A percentile compares a stretch with the other conserved stretches of the same genome.
Conservation (phyloP, 1,284 basidiomycete genomes). For the Ceratobasidium sp. region DNA sequence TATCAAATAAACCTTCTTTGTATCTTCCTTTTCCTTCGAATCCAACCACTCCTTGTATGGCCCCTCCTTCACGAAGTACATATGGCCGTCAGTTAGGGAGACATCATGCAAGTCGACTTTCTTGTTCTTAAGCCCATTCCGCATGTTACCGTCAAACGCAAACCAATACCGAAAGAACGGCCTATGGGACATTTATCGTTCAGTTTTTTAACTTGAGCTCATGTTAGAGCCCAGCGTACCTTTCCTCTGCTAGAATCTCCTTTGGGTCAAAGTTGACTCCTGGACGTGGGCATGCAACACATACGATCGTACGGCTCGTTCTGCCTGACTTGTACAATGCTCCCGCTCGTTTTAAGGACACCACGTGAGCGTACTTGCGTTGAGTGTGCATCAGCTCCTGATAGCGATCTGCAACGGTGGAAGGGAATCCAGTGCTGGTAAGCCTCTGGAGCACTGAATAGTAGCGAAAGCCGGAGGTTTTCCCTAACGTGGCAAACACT, state of each 20-base stretch:
- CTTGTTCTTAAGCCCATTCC: background rate
- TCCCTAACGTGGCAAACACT: background rate
- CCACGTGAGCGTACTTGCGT: background rate
- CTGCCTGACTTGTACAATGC: background rate
- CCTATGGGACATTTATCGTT: too few relatives aligned
- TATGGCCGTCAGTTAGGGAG: background rate
- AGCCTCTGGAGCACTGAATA: background rate
- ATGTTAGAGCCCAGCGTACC: background rate
- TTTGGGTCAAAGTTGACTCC: background rate
- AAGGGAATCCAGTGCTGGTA: background rate
- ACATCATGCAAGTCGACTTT: background rate
- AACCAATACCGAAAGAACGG: background rate
- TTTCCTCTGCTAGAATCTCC: background rate
- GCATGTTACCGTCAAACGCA: background rate
- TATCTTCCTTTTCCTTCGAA: background rate
- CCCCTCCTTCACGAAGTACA: background rate
- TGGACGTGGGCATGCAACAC: background rate
- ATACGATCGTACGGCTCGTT: background rate
- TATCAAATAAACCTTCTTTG: background rate
- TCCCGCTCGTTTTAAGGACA: background rate
- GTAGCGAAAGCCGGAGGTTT: background rate
- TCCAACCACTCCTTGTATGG: background rate
- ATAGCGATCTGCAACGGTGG: background rate
- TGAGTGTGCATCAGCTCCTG: background rate
- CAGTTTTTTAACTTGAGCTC: too few relatives aligned